Conservation (phyloP, 352 stramenopile species). For the Phytophthora rubi region DNA sequence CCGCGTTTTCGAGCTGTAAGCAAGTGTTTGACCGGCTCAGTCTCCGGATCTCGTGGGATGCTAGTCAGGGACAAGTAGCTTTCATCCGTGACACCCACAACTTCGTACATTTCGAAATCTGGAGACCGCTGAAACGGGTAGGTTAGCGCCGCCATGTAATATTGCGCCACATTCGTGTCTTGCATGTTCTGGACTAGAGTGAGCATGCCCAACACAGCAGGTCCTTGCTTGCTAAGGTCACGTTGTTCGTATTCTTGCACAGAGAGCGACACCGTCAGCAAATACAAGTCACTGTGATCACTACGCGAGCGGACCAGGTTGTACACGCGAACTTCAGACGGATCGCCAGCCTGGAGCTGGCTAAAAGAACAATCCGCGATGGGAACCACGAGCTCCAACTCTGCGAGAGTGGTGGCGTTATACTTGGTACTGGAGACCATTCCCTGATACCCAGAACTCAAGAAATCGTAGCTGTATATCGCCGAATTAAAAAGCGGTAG, state of each 20-base stretch:
- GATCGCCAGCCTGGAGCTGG: conserved; percentile 20
- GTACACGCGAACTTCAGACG: conserved; percentile 27
- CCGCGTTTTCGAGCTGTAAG: conserved; percentile 33
- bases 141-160: conserved; percentile 32
- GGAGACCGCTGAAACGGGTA: conserved; percentile 39
- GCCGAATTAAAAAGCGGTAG: conserved; percentile 7
- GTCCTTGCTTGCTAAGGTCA: conserved; percentile 19
- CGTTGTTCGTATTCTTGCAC: conserved; percentile 41
- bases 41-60: conserved; percentile 10
- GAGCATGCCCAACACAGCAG: conserved; percentile 33
- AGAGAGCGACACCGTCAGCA: conserved; percentile 33
- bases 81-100: conserved; percentile 23
- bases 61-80: conserved; percentile 26
- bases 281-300: conserved; percentile 16
- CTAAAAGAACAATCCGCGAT: conserved; percentile 49
- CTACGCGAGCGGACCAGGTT: conserved; percentile 31
- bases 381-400: conserved; percentile 42
- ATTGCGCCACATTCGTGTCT: conserved; percentile 22
- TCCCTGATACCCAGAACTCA: conserved; percentile 30
- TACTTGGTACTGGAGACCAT: conserved; percentile 38
- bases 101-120: conserved; percentile 36
- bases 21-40: conserved; percentile 35
- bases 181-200: conserved; percentile 33
- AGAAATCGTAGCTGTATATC: conserved; percentile 45
- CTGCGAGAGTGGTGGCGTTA: conserved; percentile 35